These are phyloP conservation scores for Dryas alaskensis DNA, from an alignment of 306 rosid genomes.

Conservation along the genomic window DNA sequence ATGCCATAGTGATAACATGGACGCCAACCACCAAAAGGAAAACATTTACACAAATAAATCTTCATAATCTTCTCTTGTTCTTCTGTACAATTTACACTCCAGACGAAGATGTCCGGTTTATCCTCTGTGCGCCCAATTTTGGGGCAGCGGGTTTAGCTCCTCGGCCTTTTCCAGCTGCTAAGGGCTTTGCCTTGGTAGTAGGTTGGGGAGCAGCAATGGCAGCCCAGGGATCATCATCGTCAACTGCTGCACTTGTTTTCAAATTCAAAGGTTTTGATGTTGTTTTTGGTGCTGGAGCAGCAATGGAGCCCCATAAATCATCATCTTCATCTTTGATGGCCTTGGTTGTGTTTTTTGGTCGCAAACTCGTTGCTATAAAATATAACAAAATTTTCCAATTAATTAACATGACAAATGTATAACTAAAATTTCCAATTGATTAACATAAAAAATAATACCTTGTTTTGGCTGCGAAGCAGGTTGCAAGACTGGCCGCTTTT, in stretches of 20 bases:
- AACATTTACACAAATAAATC: constrained; percentile 17
- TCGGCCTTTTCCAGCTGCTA: constrained; percentile 63
- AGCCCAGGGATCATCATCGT: constrained; percentile 94
- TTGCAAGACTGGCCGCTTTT: constrained; percentile 78
- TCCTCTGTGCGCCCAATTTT: constrained; percentile 88
- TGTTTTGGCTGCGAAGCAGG: constrained; percentile 65
- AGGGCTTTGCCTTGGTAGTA: constrained; percentile 75
- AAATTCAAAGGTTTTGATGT: constrained; percentile 53
- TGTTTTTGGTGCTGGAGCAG: constrained; percentile 86
- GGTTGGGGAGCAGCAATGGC: constrained; percentile 97
- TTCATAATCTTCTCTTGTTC: constrained; percentile 18
- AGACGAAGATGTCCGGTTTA: constrained; percentile 68
- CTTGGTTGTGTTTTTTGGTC: constrained; percentile 50
- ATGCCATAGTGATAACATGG: not conserved
- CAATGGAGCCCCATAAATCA: constrained; percentile 90
- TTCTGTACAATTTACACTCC: constrained; percentile 49
- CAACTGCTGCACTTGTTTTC: constrained; percentile 39
- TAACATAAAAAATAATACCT: not conserved
- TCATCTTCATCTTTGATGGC: constrained; percentile 57
- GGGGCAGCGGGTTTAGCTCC: constrained; percentile 75
- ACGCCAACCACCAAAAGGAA: constrained; percentile 26
- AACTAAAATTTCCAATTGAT: not conserved
- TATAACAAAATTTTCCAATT: constrained; percentile 9
- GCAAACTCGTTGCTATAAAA: constrained; percentile 49
- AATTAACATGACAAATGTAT: not conserved